Evolutionary conservation across 495 filamentous ascomycete genomes (phyloP), one percentile per base, ranked within the genome.

Genomic region (Podospora anserina): DNA sequence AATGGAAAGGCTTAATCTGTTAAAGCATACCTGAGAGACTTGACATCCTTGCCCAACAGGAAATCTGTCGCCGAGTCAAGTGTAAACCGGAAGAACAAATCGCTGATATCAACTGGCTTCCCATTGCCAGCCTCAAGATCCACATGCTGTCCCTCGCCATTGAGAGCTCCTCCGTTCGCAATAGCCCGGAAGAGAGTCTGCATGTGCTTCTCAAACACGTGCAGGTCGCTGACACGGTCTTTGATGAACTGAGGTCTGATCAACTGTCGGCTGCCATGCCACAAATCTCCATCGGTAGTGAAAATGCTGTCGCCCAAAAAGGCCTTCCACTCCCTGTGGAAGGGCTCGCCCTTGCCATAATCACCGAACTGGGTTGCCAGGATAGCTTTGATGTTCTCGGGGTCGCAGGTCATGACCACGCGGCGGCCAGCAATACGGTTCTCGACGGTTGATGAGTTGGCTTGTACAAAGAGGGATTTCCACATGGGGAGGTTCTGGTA

Each of bases 61-160:
- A 95, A 97, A 67, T 94, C 91, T 16, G 93, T 95, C 2, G 92
- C 88, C 2, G 89, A 82, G 76, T 97, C 93, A 11, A 97, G 82
- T 1, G 92, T 94, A 70, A 89, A 91, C 9, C 92, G 86, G 81
- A 91, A 94, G 76, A 94, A 89, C 20, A 94, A 80, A 9, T 88
- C 85, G 34, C 84, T 83, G 44, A 94, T 84, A 75, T 96, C 88
- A 23, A 93, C 82, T 2, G 85, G 82, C 56, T 78, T 80, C 49
- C 84, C 85, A 44, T 84, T 76, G 18, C 78, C 79, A 7, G 77
- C 74, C 64, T 77, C 76, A 58, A 83, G 77, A 61, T 85, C 81
- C 63, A 84, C 80, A 0, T 70, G 30, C 64, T 85, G 78, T 34
- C 75, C 44, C 53, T 78, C 76, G 4, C 82, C 84, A 32, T 81